Evolutionary conservation across 176 grass and related monocot species (phyloP), one percentile per base, ranked within the genome.

Genomic region (Metroxylon sagu): DNA sequence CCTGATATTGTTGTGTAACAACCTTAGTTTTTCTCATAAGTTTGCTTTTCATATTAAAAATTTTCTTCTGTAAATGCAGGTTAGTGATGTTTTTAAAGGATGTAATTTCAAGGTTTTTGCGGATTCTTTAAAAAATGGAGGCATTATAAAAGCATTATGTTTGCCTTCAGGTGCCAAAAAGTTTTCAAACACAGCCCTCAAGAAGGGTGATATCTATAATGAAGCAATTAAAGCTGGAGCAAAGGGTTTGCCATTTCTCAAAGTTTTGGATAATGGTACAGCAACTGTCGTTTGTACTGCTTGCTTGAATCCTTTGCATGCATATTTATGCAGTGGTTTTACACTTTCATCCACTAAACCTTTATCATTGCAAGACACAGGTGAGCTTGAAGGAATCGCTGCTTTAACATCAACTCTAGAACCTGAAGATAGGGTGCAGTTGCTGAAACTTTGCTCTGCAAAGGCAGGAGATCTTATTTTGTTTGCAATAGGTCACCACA

Each of bases 181-280:
- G 30, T 97, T 88, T 85, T 92, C 93, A 73, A 97, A 97, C 71
- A 97, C 93, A 68, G 81, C 85, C 35, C 79, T 97, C 27, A 97
- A 97, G 68, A 97, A 97, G 67, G 93, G 93, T 67, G 72, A 78
- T 78, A 69, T 97, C 49, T 92, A 88, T 63, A 74, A 55, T 70
- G 81, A 88, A 71, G 87, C 87, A 80, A 88, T 83, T 73, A 97
- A 92, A 81, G 65, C 81, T 83, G 93, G 93, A 70, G 93, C 93
- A 12, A 97, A 92, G 75, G 93, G 93, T 28, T 65, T 97, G 51
- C 93, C 93, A 78, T 97, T 97, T 76, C 77, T 97, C 63, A 97
- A 97, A 72, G 66, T 88, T 75, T 78, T 83, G 69, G 87, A 92
- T 29, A 85, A 81, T 29, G 93, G 93, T 97, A 97, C 25, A 23